These are phyloP conservation scores for Fistulinella prunicolor DNA, from an alignment of 768 basidiomycete species.

Conservation along the genomic window DNA sequence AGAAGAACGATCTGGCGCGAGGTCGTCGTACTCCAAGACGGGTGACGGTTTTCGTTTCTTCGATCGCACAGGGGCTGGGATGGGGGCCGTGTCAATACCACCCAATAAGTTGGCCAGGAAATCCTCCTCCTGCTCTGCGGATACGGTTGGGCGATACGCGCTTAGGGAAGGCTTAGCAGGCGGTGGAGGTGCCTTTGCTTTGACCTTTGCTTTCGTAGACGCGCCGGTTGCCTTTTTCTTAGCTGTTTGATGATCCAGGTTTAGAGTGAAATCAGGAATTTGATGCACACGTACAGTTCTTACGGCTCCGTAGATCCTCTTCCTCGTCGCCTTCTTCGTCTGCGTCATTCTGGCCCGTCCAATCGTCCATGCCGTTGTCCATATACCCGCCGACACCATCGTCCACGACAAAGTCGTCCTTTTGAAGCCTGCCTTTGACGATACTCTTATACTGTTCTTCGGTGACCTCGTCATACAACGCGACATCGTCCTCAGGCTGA, in stretches of 20 bases:
- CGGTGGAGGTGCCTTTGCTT: slow-evolving; percentile 48
- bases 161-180: slow-evolving; percentile 58
- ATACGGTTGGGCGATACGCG: slow-evolving; percentile 76
- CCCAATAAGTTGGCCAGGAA: slow-evolving; percentile 85
- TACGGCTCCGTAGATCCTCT: slow-evolving; percentile 33
- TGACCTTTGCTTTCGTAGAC: slow-evolving; percentile 37
- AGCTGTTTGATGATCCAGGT: slow-evolving; percentile 18
- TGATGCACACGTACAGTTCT: slow-evolving; percentile 36
- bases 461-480: slow-evolving; percentile 85
- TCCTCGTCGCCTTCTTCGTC: slow-evolving; percentile 55
- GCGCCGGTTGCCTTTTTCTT: slow-evolving; percentile 25
- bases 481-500: slow-evolving; percentile 54
- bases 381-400: slow-evolving; percentile 89
- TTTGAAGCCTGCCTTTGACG: slow-evolving; percentile 76
- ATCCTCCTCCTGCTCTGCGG: slow-evolving; percentile 79
- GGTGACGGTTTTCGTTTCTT: slow-evolving; percentile 72
- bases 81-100: slow-evolving; percentile 55
- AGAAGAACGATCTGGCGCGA: slow-evolving; percentile 30
- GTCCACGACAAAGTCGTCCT: slow-evolving; percentile 94
- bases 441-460: slow-evolving; percentile 88
- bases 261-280: not conserved
- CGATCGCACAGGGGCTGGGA: slow-evolving; percentile 34
- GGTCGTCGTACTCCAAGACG: slow-evolving; percentile 36
- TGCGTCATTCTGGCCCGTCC: slow-evolving; percentile 58
- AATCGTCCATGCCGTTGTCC: slow-evolving; percentile 97